Evolutionary conservation across 441 rosid genomes (phyloP).

Genomic region (Adansonia grandidieri): DNA sequence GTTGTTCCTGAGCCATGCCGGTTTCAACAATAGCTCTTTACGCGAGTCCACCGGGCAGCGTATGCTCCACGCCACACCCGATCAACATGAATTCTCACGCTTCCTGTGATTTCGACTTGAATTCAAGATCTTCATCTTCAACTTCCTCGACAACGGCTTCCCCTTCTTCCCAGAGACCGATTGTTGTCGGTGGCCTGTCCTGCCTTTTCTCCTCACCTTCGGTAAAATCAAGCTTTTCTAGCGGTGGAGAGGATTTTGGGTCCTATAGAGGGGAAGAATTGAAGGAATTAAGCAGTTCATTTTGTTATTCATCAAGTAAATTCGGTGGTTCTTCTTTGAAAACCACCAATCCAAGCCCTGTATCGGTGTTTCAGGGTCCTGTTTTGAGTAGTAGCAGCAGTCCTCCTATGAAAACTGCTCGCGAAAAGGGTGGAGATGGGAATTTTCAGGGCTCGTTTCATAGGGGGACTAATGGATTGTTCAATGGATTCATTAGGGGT

Average conservation of each 20-base stretch:
- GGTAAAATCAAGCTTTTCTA: slow-evolving; percentile 49
- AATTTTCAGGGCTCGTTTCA: slow-evolving; percentile 48
- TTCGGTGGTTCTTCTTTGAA: slow-evolving; percentile 48
- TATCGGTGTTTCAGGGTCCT: slow-evolving; percentile 79
- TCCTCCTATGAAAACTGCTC: slow-evolving; percentile 59
- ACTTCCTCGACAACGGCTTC: slow-evolving; percentile 43
- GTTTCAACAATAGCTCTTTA: slow-evolving; percentile 83
- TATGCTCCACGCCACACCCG: slow-evolving; percentile 81
- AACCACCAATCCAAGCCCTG: slow-evolving; percentile 79
- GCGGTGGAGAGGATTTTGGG: slow-evolving; percentile 58
- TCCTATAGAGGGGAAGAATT: slow-evolving; percentile 66
- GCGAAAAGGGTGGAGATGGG: slow-evolving; percentile 49
- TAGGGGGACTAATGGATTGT: slow-evolving; percentile 52
- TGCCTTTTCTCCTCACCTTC: slow-evolving; percentile 70
- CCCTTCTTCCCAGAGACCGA: slow-evolving; percentile 57
- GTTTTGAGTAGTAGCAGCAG: slow-evolving; percentile 63
- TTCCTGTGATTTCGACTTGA: slow-evolving; percentile 69
- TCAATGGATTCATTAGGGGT: slow-evolving; percentile 68
- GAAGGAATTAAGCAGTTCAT: slow-evolving; percentile 74
- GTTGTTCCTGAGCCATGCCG: slow-evolving; percentile 52
- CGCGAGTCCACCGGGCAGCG: slow-evolving; percentile 50
- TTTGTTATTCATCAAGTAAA: slow-evolving; percentile 58
- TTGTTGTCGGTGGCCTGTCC: slow-evolving; percentile 79
- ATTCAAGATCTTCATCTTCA: slow-evolving; percentile 59
- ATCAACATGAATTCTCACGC: slow-evolving; percentile 63